Evolutionary conservation across 306 rosid genomes (phyloP).

Genomic region (Ormosia semicastrata): DNA sequence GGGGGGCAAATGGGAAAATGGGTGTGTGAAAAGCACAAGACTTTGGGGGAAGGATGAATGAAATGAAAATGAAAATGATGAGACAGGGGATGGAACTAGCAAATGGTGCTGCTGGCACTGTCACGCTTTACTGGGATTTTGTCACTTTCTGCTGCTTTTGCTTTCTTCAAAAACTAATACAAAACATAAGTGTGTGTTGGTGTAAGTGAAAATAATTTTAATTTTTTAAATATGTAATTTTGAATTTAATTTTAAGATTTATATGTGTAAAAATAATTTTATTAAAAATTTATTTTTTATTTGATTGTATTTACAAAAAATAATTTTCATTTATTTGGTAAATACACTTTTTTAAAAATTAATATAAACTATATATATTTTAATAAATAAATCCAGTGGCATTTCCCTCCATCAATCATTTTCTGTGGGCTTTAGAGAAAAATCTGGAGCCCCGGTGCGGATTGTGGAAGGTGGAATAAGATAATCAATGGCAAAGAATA

Average conservation of each 20-base stretch:
- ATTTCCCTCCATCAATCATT: neutral
- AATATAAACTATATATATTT: no score
- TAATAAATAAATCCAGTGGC: neutral
- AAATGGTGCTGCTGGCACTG: constrained; percentile 40
- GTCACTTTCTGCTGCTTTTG: constrained; percentile 46
- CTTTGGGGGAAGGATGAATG: constrained; percentile 11
- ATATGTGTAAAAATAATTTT: no score
- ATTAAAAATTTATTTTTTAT: no score
- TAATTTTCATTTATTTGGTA: no score
- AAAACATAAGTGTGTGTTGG: no score
- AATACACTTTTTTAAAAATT: no score
- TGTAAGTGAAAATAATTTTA: no score
- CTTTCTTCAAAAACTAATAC: neutral
- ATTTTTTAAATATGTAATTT: no score
- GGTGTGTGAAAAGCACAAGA: constrained; percentile 33
- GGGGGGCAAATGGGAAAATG: constrained; percentile 10
- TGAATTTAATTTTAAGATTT: no score
- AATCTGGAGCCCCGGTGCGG: neutral
- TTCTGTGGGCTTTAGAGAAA: neutral
- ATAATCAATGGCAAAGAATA: neutral
- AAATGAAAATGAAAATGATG: constrained; percentile 19
- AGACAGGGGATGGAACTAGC: neutral
- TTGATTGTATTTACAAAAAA: no score
- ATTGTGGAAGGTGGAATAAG: neutral
- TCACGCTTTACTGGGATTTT: constrained; percentile 53